Percentiles rank a stretch among this genome's conserved stretches.
Evolutionary conservation across 768 basidiomycete genomes (phyloP).

Genomic region (Phaffia tasmanica): DNA sequence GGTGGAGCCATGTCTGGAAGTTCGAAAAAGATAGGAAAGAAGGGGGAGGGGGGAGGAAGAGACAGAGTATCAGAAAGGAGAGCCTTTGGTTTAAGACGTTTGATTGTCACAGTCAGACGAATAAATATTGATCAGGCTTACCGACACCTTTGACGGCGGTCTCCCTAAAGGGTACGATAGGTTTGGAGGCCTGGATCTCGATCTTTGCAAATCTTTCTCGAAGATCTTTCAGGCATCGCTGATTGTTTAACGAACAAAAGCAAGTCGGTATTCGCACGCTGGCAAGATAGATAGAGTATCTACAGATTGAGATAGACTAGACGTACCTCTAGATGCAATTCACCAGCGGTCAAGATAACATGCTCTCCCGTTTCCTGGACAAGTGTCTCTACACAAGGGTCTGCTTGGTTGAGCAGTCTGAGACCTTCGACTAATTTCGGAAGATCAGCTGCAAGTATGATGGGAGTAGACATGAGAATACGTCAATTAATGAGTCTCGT

Average conservation of each 20-base stretch:
- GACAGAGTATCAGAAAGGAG: slow-evolving; percentile 14
- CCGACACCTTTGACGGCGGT: slow-evolving; percentile 73
- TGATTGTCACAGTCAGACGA: neutral
- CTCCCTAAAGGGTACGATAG: slow-evolving; percentile 95
- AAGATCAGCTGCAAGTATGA: slow-evolving; percentile 53
- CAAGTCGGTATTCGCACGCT: neutral
- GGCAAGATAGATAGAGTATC: neutral
- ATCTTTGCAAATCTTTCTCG: slow-evolving; percentile 87
- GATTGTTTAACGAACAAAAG: slow-evolving; percentile 2
- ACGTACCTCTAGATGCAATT: slow-evolving; percentile 81
- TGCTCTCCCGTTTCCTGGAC: slow-evolving; percentile 96
- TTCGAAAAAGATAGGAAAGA: neutral
- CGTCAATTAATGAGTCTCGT: slow-evolving; percentile 29
- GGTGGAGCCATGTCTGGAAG: slow-evolving; percentile 71
- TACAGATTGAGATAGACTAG: neutral
- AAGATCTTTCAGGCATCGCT: slow-evolving; percentile 95
- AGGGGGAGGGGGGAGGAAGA: neutral
- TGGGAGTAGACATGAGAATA: neutral
- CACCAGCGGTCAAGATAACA: slow-evolving; percentile 90
- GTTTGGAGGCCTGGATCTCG: slow-evolving; percentile 84
- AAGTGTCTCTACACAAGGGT: slow-evolving; percentile 94
- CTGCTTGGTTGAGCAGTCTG: slow-evolving; percentile 79
- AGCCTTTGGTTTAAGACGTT: neutral
- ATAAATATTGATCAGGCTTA: slow-evolving; percentile 33
- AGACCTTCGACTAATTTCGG: slow-evolving; percentile 76